Percentiles rank a stretch among this genome's conserved stretches.
phyloP scores from a whole-genome alignment of 2,329 filamentous ascomycete genomes.

The Xylaria sp. region DNA sequence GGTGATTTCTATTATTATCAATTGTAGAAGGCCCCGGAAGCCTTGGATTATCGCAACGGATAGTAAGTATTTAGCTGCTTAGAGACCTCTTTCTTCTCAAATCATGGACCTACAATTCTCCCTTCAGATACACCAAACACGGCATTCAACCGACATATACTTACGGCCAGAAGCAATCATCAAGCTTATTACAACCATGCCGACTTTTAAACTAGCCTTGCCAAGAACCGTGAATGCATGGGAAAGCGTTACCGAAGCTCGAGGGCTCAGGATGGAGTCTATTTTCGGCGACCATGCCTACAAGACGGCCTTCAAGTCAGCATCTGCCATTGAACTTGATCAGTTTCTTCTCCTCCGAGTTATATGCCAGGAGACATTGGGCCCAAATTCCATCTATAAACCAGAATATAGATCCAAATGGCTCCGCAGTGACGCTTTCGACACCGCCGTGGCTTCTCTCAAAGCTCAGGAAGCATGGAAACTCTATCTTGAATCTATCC shows the following conservation, averaged over 20 bases:
- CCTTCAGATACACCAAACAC: too few relatives aligned
- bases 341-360: constrained; percentile 4
- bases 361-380: background rate
- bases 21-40: too few relatives aligned
- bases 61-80: too few relatives aligned
- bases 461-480: background rate
- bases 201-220: background rate
- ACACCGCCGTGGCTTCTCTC: background rate
- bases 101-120: too few relatives aligned
- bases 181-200: background rate
- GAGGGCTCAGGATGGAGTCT: background rate
- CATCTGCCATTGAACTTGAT: background rate
- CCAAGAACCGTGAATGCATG: background rate
- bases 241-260: background rate
- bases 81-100: too few relatives aligned
- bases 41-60: too few relatives aligned
- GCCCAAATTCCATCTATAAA: background rate
- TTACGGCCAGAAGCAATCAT: too few relatives aligned
- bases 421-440: background rate
- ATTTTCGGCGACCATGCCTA: background rate
- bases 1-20: too few relatives aligned
- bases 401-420: background rate
- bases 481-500: background rate
- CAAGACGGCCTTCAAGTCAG: too few relatives aligned
- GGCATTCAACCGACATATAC: too few relatives aligned